Evolutionary conservation across 2,329 filamentous ascomycete genomes (phyloP), one percentile per base, ranked within the genome.

Genomic region (Mycosphaerella sp.): DNA sequence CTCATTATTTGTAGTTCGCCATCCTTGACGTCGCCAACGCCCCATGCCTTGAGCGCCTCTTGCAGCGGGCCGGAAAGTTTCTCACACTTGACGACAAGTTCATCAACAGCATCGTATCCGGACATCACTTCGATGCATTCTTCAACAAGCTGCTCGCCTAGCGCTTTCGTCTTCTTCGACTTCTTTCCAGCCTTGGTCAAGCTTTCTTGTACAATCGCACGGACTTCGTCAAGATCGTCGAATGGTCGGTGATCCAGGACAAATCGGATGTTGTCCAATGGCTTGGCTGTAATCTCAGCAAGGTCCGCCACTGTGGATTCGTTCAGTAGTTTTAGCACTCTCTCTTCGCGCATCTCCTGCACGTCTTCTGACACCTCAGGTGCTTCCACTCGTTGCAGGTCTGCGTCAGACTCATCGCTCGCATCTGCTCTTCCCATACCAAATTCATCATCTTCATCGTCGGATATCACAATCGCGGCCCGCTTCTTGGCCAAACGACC

Each of bases 321-420:
- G 66, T 97, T 97, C 70, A 98, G 84, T 65, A 90, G 95, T 6
- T 83, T 79, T 29, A 97, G 75, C 6, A 96, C 80, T 52, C 78
- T 53, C 8, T 50, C 42, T 9, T 65, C 64, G 32, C 56, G 55
- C 46, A 60, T 56, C n/a, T 48, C 47, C 45, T 61, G 54, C 11
- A 62, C 39, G 31, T 55, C 52, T 45, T 55, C 53, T 26, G 53
- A 48, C n/a, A 42, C 41, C 32, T 59, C 57, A 12, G 60, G 56
- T 4, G 49, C 45, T 17, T 44, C 49, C 21, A 44, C 32, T 43
- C 53, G 38, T 26, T 55, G 36, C 8, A 44, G 52, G 32, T 49
- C 43, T n/a, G 39, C 48, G 17, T 53, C 50, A 43, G 48, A 53
- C 9, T 59, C 63, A 26, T 64, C 63, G 21, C 51, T 58, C 9